Evolutionary conservation across 371 early-diverging fungal genomes (phyloP).

Genomic region (Syncephalastrum contaminatum): DNA sequence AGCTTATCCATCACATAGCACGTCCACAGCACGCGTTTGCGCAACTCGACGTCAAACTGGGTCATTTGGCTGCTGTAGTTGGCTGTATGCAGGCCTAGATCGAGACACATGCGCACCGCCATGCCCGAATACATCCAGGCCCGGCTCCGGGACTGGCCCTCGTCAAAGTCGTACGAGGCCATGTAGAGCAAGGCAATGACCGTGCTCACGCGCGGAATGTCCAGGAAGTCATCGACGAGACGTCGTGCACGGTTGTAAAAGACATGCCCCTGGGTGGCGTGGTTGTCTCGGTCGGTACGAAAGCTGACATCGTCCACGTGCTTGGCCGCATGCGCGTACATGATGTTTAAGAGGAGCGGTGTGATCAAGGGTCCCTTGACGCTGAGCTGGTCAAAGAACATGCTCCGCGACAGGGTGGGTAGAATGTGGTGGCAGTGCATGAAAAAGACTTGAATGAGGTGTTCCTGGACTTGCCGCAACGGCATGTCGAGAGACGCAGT

Average conservation of each 20-base stretch:
- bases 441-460: conserved; percentile 35
- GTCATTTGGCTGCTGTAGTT: conserved; percentile 42
- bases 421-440: conserved; percentile 29
- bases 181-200: conserved; percentile 42
- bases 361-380: conserved; percentile 40
- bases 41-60: conserved; percentile 41
- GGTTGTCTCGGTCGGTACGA: conserved; percentile 15
- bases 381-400: conserved; percentile 41
- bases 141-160: conserved; percentile 18
- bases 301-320: conserved; percentile 17
- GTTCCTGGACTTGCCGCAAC: conserved; percentile 26
- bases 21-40: conserved; percentile 43
- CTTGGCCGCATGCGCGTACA: conserved; percentile 45
- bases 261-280: conserved; percentile 5
- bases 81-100: conserved; percentile 38
- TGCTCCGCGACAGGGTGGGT: conserved; percentile 28
- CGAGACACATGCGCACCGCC: conserved; percentile 44
- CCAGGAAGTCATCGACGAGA: conserved; percentile 46
- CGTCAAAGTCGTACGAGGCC: conserved; percentile 26
- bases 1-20: conserved; percentile 48
- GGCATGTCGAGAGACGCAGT: conserved; percentile 31
- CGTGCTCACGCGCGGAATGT: conserved; percentile 44
- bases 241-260: conserved; percentile 38
- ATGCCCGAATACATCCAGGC: conserved; percentile 49
- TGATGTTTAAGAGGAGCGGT: conserved; percentile 37